Percentiles rank a stretch among this genome's conserved stretches.
These are phyloP conservation scores for Scutellaria galericulata DNA, from an alignment of 257 asterid genomes.

Conservation along the genomic window DNA sequence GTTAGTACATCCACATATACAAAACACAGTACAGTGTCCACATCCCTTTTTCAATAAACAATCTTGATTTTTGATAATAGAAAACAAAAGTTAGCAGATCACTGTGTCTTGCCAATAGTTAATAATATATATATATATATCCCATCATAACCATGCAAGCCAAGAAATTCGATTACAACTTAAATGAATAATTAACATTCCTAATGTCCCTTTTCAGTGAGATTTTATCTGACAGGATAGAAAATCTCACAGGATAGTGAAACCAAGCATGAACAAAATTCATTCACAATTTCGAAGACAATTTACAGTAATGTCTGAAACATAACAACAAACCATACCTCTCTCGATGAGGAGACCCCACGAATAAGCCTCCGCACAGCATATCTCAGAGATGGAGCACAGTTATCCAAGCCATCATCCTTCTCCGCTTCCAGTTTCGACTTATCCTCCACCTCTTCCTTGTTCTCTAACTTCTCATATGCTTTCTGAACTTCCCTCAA, in stretches of 20 bases:
- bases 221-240: background rate
- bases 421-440: slow-evolving; percentile 89
- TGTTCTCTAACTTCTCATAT: slow-evolving; percentile 76
- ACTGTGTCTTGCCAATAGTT: background rate
- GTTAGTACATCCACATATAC: too few relatives aligned
- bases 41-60: slow-evolving; percentile 3
- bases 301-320: background rate
- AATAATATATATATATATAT: background rate
- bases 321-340: slow-evolving; percentile 52
- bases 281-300: background rate
- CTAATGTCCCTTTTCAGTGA: background rate
- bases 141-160: background rate
- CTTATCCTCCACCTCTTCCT: slow-evolving; percentile 72
- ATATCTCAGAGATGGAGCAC: slow-evolving; percentile 95
- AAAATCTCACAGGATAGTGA: slow-evolving; percentile 2
- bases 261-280: background rate
- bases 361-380: slow-evolving; percentile 96
- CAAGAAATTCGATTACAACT: background rate
- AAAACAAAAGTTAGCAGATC: background rate
- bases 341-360: slow-evolving; percentile 94
- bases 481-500: slow-evolving; percentile 74
- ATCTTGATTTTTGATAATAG: background rate
- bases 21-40: background rate
- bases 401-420: slow-evolving; percentile 87
- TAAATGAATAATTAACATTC: background rate